Conservation (phyloP, 2,329 filamentous ascomycete species). For the Diaporthe ilicicola region DNA sequence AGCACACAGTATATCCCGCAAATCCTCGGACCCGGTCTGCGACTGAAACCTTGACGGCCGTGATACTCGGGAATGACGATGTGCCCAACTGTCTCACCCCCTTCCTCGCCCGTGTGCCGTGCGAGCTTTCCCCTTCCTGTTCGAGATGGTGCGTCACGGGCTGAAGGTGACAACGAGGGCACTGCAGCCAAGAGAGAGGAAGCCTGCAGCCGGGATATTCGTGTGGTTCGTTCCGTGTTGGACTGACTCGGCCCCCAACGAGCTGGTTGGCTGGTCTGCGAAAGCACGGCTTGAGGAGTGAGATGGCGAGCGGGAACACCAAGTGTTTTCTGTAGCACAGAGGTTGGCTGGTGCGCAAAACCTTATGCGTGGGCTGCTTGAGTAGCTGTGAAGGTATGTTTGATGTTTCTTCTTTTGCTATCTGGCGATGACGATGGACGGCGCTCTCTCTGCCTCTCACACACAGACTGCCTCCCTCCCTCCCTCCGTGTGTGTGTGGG, state of each 20-base stretch:
- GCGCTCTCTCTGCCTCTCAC: too few species aligned
- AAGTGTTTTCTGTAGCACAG: background rate
- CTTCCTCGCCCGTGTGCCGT: background rate
- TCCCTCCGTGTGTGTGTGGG: too few species aligned
- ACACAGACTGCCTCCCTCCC: too few species aligned
- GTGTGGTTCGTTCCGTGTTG: background rate
- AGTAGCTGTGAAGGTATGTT: background rate
- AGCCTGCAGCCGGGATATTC: conserved; percentile 2
- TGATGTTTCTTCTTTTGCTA: too few species aligned
- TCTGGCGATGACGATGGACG: background rate
- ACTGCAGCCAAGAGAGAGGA: background rate
- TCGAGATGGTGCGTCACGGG: conserved; percentile 14
- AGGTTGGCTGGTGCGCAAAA: conserved; percentile 11
- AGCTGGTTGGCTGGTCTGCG: background rate
- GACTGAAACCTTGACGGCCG: background rate
- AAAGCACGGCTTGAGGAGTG: background rate
- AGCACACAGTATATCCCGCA: too few species aligned
- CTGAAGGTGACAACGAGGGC: background rate
- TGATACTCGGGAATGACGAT: background rate
- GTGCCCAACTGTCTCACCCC: background rate
- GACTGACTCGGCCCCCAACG: conserved; percentile 3
- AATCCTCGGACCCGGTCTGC: background rate
- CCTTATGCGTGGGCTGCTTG: background rate
- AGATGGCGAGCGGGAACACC: background rate
- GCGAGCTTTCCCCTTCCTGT: background rate